These are phyloP conservation scores for Primulina eburnea DNA, from an alignment of 257 asterid species.

Conservation along the genomic window DNA sequence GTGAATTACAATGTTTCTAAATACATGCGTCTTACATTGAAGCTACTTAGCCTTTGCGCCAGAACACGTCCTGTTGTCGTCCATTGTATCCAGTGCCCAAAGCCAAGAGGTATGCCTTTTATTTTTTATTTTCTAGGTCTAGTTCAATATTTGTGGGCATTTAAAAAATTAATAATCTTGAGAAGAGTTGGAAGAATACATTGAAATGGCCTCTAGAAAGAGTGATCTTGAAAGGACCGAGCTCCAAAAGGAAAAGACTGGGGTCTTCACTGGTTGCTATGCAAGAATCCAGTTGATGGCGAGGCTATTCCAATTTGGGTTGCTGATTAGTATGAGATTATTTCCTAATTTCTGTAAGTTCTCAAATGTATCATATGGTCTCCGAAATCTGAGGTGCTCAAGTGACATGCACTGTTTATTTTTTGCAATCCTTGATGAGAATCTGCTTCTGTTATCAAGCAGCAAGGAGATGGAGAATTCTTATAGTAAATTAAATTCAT, in stretches of 20 bases:
- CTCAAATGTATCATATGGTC: conserved; percentile 7
- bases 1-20: conserved; percentile 17
- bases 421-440: conserved; percentile 7
- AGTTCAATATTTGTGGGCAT: conserved; percentile 16
- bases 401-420: background rate
- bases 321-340: conserved; percentile 69
- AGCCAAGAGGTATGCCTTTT: conserved; percentile 53
- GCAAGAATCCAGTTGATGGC: conserved; percentile 90
- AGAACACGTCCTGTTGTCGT: conserved; percentile 67
- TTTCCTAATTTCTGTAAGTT: conserved; percentile 16
- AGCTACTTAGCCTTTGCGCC: conserved; percentile 96
- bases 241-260: conserved; percentile 93
- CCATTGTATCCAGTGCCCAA: conserved; percentile 64
- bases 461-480: background rate
- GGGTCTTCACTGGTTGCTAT: conserved; percentile 87
- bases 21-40: conserved; percentile 30
- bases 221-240: conserved; percentile 98
- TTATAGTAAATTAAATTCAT: background rate
- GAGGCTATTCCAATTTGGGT: conserved; percentile 85
- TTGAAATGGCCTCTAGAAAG: conserved; percentile 79
- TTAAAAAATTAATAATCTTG: conserved; percentile 25
- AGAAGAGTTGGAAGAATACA: conserved; percentile 80
- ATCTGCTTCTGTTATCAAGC: background rate
- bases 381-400: background rate
- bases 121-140: conserved; percentile 12